phyloP scores from a whole-genome alignment of 2,329 filamentous ascomycete species.

The Xylariaceae sp. region DNA sequence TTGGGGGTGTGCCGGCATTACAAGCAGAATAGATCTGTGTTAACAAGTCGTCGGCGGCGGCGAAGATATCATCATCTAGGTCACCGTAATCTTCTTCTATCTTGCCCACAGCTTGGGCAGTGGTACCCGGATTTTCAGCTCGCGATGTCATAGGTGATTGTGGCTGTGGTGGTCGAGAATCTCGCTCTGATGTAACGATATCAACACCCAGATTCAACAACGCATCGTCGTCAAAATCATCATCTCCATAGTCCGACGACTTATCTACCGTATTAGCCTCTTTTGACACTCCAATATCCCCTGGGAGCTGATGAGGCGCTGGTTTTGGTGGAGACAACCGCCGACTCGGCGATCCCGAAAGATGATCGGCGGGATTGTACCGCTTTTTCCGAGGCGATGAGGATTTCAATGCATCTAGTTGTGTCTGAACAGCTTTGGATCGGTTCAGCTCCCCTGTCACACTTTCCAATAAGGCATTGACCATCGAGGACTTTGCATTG shows the following conservation, averaged over 20 bases:
- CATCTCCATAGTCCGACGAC: slow-evolving; percentile 51
- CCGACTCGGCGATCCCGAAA: slow-evolving; percentile 18
- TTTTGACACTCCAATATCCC: slow-evolving; percentile 4
- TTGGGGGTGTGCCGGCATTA: slow-evolving; percentile 14
- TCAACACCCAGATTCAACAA: slow-evolving; percentile 52
- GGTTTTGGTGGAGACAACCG: slow-evolving; percentile 23
- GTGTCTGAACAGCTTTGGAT: slow-evolving; percentile 35
- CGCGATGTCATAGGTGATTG: slow-evolving; percentile 20
- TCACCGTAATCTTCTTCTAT: slow-evolving; percentile 62
- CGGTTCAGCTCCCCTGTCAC: slow-evolving; percentile 54
- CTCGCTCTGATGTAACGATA: slow-evolving; percentile 26
- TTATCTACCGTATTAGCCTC: slow-evolving; percentile 11
- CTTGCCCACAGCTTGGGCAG: slow-evolving; percentile 17
- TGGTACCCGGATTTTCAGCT: slow-evolving; percentile 9
- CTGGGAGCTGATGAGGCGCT: slow-evolving; percentile 11
- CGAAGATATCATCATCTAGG: slow-evolving; percentile 58
- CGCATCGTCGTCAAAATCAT: slow-evolving; percentile 57
- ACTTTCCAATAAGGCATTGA: slow-evolving; percentile 62
- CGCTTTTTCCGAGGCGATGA: slow-evolving; percentile 44
- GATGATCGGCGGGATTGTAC: slow-evolving; percentile 18
- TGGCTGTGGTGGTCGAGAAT: slow-evolving; percentile 11
- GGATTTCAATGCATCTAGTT: slow-evolving; percentile 35
- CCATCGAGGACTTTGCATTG: slow-evolving; percentile 52
- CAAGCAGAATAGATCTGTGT: slow-evolving; percentile 34
- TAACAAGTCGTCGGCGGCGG: slow-evolving; percentile 43